Base-by-base conservation (phyloP, 1,284 basidiomycete species). In the Neonothopanus nambi region DNA sequence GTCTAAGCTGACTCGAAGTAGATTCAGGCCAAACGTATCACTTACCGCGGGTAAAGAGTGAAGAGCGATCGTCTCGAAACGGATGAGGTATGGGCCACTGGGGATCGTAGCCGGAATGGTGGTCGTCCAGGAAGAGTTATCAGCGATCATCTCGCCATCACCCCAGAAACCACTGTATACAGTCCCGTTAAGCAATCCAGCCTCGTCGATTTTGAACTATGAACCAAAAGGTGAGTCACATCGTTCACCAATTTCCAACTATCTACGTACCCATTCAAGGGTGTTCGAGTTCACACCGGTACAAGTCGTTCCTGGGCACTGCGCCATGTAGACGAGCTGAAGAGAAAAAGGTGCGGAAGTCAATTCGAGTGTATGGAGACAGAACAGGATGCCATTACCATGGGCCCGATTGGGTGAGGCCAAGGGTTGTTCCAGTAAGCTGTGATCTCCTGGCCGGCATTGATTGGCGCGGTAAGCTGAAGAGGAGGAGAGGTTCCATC, bases 121-220 rank as follows among this genome's bases (percentile, higher is more conserved):
- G 4, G 75, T 75, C 3, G 80, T 82, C 81, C 81, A 83, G 37
- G 72, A 73, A 54, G 71, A 75, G 69, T 81, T 82, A 24, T 80
- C 66, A 42, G 64, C 70, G 56, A 82, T 79, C 78, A 82, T 79
- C 59, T 75, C 60, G 4, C 80, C 80, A 37, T 66, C 65, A 40
- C 67, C 80, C 81, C 81, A 83, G 48, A 60, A 59, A 6, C 81
- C 81, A 41, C 63, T 62, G 51, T 52, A 70, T 43, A 81, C 67
- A 3, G 79, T 80, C 1, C 81, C 80, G 45, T 68, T 75, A 39
- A 82, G 63, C n/a, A 82, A 71, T 56, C 81, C 80, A 24, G 77
- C 67, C 65, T 83, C 61, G 58, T 81, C 79, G 57, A 82, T 82
- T 64, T 82, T 83, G 69, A 82, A 82, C 79, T 77, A 20, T 37